Evolutionary conservation across 2,329 filamentous ascomycete genomes (phyloP).

Genomic region (Colletotrichum lini): DNA sequence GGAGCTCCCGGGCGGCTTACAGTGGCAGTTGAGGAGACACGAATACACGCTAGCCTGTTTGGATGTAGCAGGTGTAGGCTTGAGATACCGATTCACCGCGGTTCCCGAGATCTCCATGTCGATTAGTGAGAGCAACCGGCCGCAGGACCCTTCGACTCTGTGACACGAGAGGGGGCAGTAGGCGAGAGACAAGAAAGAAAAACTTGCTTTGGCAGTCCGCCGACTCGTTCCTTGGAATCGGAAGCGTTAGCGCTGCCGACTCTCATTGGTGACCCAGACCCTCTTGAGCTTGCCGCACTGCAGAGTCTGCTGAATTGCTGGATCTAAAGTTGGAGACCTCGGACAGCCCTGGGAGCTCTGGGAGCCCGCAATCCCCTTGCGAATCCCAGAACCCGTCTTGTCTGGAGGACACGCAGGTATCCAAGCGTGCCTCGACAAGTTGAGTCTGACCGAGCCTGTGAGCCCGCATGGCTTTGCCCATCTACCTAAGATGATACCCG

Average conservation of each 20-base stretch:
- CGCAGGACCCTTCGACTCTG: constrained; percentile 36
- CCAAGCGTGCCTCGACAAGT: no score
- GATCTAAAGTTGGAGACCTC: not conserved
- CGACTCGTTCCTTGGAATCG: constrained; percentile 28
- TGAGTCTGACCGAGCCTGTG: no score
- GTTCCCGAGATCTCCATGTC: constrained; percentile 33
- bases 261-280: constrained; percentile 1
- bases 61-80: constrained; percentile 4
- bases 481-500: no score
- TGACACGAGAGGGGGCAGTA: not conserved
- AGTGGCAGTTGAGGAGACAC: constrained; percentile 3
- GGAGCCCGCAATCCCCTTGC: not conserved
- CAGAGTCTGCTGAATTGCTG: constrained; percentile 1
- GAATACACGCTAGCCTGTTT: constrained; percentile 18
- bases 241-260: constrained; percentile 17
- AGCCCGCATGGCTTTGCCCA: no score
- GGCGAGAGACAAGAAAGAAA: not conserved
- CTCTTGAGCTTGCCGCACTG: not conserved
- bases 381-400: no score
- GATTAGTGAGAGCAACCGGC: constrained; percentile 18
- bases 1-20: not conserved
- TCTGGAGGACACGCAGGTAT: no score
- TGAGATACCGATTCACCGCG: constrained; percentile 33
- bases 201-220: constrained; percentile 15
- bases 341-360: not conserved